phyloP scores from a whole-genome alignment of 768 basidiomycete species.

The Naganishia kalamii region DNA sequence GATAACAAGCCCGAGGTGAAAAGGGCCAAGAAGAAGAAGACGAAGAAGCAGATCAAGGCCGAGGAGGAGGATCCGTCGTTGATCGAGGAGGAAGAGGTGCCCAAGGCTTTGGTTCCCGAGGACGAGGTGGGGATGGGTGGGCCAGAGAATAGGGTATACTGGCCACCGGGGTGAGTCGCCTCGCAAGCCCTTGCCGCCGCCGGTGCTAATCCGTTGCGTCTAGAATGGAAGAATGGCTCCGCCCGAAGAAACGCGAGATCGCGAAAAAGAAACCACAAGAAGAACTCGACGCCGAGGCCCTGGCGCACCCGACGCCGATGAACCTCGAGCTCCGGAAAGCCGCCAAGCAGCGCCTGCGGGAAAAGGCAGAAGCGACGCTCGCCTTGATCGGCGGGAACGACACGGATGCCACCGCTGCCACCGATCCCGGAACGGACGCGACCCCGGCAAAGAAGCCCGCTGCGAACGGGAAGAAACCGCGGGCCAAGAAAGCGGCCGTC shows the following conservation, averaged over 20 bases:
- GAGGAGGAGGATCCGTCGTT: conserved; percentile 25
- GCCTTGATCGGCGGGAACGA: conserved; percentile 27
- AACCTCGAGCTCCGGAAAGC: conserved; percentile 48
- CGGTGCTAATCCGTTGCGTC: neutral
- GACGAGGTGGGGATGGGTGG: conserved; percentile 26
- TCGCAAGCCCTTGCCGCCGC: neutral
- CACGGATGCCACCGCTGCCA: neutral
- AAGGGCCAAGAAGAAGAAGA: conserved; percentile 21
- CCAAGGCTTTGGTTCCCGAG: conserved; percentile 17
- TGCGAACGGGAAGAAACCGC: conserved; percentile 2
- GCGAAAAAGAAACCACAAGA: conserved; percentile 17
- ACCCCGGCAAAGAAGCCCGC: conserved; percentile 13
- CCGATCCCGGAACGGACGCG: conserved; percentile 9
- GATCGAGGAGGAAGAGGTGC: conserved; percentile 13
- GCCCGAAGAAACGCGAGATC: conserved; percentile 25
- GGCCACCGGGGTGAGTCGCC: conserved; percentile 21
- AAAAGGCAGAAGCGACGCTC: conserved; percentile 57
- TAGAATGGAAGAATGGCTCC: conserved; percentile 26
- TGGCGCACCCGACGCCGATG: conserved; percentile 40
- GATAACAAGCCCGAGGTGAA: conserved; percentile 24
- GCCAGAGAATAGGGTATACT: conserved; percentile 19
- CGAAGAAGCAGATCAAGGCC: conserved; percentile 25
- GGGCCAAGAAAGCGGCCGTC: no score
- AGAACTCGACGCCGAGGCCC: conserved; percentile 21
- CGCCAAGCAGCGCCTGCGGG: conserved; percentile 53